These are phyloP conservation scores for Porphyra umbilicalis DNA, from an alignment of 31 red algal species.

Conservation along the genomic window DNA sequence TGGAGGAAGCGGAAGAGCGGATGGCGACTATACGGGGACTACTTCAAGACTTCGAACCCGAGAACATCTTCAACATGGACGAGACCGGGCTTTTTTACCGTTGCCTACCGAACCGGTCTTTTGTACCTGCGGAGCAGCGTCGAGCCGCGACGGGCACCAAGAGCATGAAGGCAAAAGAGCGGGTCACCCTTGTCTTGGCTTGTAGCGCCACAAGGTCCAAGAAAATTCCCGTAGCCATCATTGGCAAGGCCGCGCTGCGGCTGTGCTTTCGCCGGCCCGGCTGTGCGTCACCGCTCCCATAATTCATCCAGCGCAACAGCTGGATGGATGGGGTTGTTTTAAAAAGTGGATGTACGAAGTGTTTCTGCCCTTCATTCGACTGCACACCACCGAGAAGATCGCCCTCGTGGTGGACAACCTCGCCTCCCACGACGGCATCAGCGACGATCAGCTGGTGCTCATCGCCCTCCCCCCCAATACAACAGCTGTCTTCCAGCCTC, in stretches of 20 bases:
- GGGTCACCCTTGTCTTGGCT: neutral
- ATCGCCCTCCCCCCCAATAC: neutral
- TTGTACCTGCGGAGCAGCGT: conserved; percentile 1
- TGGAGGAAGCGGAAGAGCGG: neutral
- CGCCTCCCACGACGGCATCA: neutral
- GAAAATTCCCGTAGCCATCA: neutral
- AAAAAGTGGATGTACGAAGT: neutral
- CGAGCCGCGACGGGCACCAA: conserved; percentile 7
- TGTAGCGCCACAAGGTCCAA: conserved; percentile 1
- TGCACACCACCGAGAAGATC: neutral
- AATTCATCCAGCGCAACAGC: conserved; percentile 5
- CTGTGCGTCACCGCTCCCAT: neutral
- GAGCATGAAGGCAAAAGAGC: conserved; percentile 13
- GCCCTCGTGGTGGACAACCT: neutral
- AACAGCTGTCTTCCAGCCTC: neutral
- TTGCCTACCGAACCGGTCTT: conserved; percentile 2
- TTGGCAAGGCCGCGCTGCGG: conserved; percentile 1
- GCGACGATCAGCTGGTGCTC: neutral
- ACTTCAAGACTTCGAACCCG: conserved; percentile 7
- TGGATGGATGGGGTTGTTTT: conserved; percentile 8
- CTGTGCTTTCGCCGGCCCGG: conserved; percentile 1
- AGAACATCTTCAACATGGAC: conserved; percentile 21
- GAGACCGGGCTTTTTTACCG: conserved; percentile 16
- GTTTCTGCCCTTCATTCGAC: neutral
- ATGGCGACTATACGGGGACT: conserved; percentile 3